Evolutionary conservation across 2,329 filamentous ascomycete genomes (phyloP), one percentile per base, ranked within the genome.

Genomic region (Chlorencoelia australis): DNA sequence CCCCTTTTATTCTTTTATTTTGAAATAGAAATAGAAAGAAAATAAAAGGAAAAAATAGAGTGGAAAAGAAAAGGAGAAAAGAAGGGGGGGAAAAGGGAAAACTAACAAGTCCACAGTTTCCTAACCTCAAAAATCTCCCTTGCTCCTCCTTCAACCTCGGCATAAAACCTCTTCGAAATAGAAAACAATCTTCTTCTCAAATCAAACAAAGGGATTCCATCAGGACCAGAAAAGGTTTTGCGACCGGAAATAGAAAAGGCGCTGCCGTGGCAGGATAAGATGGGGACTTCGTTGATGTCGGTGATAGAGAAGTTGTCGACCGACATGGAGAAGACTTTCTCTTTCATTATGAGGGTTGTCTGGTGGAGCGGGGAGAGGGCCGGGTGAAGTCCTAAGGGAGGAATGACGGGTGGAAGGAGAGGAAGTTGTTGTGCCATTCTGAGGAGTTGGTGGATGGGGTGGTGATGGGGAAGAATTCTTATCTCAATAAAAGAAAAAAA

Each of bases 231-330:
- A 37, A 51, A 53, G 26, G 50, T 43, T 33, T 53, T 53, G 22
- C 49, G 44, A 29, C 51, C 45, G 14, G 40, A 41, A 10, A 53
- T 30, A 4, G 44, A 47, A 35, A 53, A 42, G 18, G 42, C 34
- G 22, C 43, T 37, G 7, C 46, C 48, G n/a, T 42, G 30, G 35
- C 49, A 53, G 42, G 49, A 45, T 9, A 52, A 33, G 5, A 53
- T 44, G 37, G 47, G 44, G 13, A 64, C 59, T 15, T 73, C 73
- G 40, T 65, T 67, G 29, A 65, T 58, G 4, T 69, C 66, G 36
- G 66, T 69, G 55, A 82, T 70, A 44, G 72, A 69, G 58, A 81
- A 82, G 55, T 67, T 73, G 59, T 82, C 75, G 39, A 75, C 74
- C 1, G 68, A 68, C 7, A 79, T 58, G 3, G 75, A 79, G 40